phyloP scores from a whole-genome alignment of 208 protist genomes.

The Wallacemonas sp. region DNA sequence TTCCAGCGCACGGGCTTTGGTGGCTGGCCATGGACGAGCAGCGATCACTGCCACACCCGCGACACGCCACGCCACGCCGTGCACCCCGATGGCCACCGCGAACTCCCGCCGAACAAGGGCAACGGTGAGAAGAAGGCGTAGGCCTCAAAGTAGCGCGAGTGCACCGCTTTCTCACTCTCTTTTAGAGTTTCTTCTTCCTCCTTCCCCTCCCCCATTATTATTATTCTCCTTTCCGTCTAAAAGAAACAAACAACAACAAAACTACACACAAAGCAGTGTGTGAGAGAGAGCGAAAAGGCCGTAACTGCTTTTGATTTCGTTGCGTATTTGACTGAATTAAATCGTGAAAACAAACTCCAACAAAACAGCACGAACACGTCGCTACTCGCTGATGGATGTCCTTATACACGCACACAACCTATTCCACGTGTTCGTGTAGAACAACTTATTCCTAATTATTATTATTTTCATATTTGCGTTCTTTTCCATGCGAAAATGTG shows the following conservation, averaged over 20 bases:
- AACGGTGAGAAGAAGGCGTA: not conserved
- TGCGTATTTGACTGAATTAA: too few relatives aligned
- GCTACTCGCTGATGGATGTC: too few relatives aligned
- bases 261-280: too few relatives aligned
- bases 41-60: slow-evolving; percentile 45
- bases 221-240: not conserved
- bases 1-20: slow-evolving; percentile 62
- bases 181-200: not conserved
- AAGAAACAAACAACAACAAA: slow-evolving; percentile 11
- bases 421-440: too few relatives aligned
- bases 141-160: too few relatives aligned
- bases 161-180: too few relatives aligned
- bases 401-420: too few relatives aligned
- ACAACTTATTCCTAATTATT: slow-evolving; percentile 12
- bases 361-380: too few relatives aligned
- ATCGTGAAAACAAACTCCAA: too few relatives aligned
- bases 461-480: not conserved
- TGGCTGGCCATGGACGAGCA: slow-evolving; percentile 56
- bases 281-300: too few relatives aligned
- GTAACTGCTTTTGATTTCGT: too few relatives aligned
- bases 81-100: slow-evolving; percentile 31
- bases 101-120: slow-evolving; percentile 26
- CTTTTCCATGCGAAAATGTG: not conserved
- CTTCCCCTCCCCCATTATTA: too few relatives aligned
- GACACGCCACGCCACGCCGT: slow-evolving; percentile 41